Base-by-base conservation (phyloP, 495 filamentous ascomycete species). In the Tuber umbilicatum region DNA sequence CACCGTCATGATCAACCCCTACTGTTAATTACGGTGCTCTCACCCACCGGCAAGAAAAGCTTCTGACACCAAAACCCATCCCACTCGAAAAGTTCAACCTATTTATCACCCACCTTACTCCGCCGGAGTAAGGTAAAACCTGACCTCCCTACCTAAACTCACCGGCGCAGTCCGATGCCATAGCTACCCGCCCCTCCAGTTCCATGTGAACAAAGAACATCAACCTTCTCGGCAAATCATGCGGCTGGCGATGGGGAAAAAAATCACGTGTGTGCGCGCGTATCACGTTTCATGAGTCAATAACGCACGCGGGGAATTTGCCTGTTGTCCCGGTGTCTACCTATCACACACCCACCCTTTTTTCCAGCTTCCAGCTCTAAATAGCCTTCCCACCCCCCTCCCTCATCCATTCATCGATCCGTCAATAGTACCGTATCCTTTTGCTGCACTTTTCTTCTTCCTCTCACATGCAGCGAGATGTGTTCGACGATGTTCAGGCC, bases 281-380 rank as follows among this genome's bases (percentile, higher is more conserved):
- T 64, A 31, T 64, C 55, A 64, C 55, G 55, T 31, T 64, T 64
- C 55, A 4, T 64, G 55, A 64, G n/a, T 64, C 55, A 64, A 64
- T 16, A 64, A 31, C 10, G 10, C 55, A 31, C 55, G 55, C 55
- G 55, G 55, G n/a, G 55, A 14, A 31, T 64, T 64, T 31, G 27
- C 55, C n/a, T 64, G 55, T 2, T 31, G n/a, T 31, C 3, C 55
- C 27, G 27, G 55, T 64, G 55, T 64, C 55, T 60, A 64, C 55
- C 55, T 64, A 64, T 55, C 12, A 31, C 31, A 64, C 55, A 16
- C 12, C 27, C 27, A 23, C 55, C n/a, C 27, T 31, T 23, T 55
- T 23, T 64, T 64, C 55, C 12, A 64, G 55, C 55, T 31, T 64
- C 55, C 55, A 12, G 27, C 55, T 64, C 55, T 64, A 64, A 64